phyloP scores from a whole-genome alignment of 2,329 filamentous ascomycete species.

The Akanthomyces dipterigenus region DNA sequence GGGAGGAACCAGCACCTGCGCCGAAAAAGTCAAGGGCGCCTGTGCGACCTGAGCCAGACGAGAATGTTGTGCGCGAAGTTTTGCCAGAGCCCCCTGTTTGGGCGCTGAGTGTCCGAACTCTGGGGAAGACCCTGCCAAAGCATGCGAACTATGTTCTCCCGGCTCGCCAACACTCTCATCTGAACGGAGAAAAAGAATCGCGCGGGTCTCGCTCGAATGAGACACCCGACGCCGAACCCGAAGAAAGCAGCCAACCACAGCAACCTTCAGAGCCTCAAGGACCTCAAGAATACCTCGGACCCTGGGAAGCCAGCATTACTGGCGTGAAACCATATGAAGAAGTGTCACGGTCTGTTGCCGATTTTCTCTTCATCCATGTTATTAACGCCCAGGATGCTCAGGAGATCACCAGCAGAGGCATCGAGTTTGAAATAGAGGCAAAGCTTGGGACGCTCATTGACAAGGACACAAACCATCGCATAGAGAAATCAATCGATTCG shows the following conservation, averaged over 20 bases:
- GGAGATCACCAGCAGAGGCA: constrained; percentile 55
- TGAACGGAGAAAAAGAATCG: constrained; percentile 33
- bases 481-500: constrained; percentile 59
- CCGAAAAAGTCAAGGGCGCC: constrained; percentile 21
- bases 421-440: constrained; percentile 87
- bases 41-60: background rate
- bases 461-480: constrained; percentile 61
- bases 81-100: constrained; percentile 38
- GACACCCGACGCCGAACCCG: constrained; percentile 22
- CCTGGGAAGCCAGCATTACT: constrained; percentile 63
- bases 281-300: constrained; percentile 37
- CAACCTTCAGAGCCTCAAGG: constrained; percentile 21
- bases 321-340: constrained; percentile 67
- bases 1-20: constrained; percentile 7
- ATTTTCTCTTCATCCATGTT: constrained; percentile 71
- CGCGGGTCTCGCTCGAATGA: constrained; percentile 42
- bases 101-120: constrained; percentile 35
- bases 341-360: constrained; percentile 66
- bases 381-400: constrained; percentile 59
- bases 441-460: constrained; percentile 81
- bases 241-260: constrained; percentile 8
- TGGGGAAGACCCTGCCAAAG: constrained; percentile 31
- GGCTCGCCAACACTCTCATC: constrained; percentile 27
- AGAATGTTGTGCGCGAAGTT: constrained; percentile 26
- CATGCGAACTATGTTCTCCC: constrained; percentile 41